phyloP scores from a whole-genome alignment of 2,329 filamentous ascomycete species.

The Paraphaeosphaeria minitans region DNA sequence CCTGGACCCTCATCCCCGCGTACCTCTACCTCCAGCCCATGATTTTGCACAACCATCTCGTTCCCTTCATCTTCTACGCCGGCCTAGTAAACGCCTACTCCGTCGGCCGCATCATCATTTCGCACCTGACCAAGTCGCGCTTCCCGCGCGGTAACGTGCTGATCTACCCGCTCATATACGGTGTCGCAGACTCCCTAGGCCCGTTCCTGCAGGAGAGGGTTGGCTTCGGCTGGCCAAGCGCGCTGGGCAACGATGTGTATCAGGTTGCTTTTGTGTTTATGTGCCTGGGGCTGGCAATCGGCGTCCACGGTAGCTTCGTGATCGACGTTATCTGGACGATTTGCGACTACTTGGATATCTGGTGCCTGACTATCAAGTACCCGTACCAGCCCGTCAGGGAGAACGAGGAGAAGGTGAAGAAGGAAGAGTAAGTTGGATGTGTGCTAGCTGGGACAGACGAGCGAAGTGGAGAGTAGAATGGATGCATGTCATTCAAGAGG shows the following conservation, averaged over 20 bases:
- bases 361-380: constrained; percentile 97
- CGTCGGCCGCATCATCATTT: constrained; percentile 93
- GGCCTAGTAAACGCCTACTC: constrained; percentile 93
- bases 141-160: constrained; percentile 94
- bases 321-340: constrained; percentile 97
- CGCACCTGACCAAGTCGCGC: constrained; percentile 82
- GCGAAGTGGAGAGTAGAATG: neutral
- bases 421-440: constrained; percentile 23
- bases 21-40: constrained; percentile 86
- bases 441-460: too few species aligned
- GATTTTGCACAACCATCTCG: constrained; percentile 80
- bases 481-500: neutral
- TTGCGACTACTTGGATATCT: constrained; percentile 97
- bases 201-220: constrained; percentile 61
- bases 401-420: constrained; percentile 29
- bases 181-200: constrained; percentile 79
- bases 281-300: constrained; percentile 81
- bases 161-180: constrained; percentile 75
- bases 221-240: constrained; percentile 54
- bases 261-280: constrained; percentile 91
- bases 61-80: constrained; percentile 88
- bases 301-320: constrained; percentile 97
- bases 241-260: constrained; percentile 67
- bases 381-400: constrained; percentile 56
- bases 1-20: constrained; percentile 75